Percentiles rank a stretch among this genome's conserved stretches.
phyloP scores from a whole-genome alignment of 768 basidiomycete species.

The Leccinellum rugosiceps region DNA sequence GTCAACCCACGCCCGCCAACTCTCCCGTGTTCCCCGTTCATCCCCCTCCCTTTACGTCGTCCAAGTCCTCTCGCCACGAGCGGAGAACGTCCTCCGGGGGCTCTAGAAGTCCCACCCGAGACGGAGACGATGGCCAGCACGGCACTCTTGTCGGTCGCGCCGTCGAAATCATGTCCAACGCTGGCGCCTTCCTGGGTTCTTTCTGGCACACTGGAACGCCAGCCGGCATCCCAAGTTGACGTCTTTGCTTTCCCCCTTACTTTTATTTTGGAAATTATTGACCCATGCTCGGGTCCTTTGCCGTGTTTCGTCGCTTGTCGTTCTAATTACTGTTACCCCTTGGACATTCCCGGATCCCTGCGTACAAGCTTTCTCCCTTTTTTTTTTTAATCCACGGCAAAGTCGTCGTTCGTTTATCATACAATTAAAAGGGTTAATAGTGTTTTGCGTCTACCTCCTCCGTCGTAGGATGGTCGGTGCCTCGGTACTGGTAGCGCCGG shows the following conservation, averaged over 20 bases:
- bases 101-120: slow-evolving; percentile 26
- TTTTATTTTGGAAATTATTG: slow-evolving; percentile 34
- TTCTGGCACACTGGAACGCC: slow-evolving; percentile 43
- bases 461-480: slow-evolving; percentile 1
- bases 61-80: slow-evolving; percentile 11
- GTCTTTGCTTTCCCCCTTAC: slow-evolving; percentile 16
- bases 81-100: slow-evolving; percentile 17
- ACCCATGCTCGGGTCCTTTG: slow-evolving; percentile 18
- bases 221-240: slow-evolving; percentile 20
- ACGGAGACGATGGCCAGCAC: slow-evolving; percentile 28
- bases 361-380: background rate
- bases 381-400: slow-evolving; percentile 1
- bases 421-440: slow-evolving; percentile 25
- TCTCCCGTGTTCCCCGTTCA: slow-evolving; percentile 45
- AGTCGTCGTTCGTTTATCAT: slow-evolving; percentile 16
- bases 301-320: background rate
- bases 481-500: slow-evolving; percentile 10
- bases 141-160: slow-evolving; percentile 57
- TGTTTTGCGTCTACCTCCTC: slow-evolving; percentile 14
- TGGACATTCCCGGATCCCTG: slow-evolving; percentile 24
- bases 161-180: slow-evolving; percentile 76
- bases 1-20: slow-evolving; percentile 60
- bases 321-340: slow-evolving; percentile 25
- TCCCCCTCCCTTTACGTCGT: slow-evolving; percentile 18
- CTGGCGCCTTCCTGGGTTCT: slow-evolving; percentile 71